Evolutionary conservation across 495 filamentous ascomycete genomes (phyloP), one percentile per base, ranked within the genome.

Genomic region (Penicillium bovifimosum): DNA sequence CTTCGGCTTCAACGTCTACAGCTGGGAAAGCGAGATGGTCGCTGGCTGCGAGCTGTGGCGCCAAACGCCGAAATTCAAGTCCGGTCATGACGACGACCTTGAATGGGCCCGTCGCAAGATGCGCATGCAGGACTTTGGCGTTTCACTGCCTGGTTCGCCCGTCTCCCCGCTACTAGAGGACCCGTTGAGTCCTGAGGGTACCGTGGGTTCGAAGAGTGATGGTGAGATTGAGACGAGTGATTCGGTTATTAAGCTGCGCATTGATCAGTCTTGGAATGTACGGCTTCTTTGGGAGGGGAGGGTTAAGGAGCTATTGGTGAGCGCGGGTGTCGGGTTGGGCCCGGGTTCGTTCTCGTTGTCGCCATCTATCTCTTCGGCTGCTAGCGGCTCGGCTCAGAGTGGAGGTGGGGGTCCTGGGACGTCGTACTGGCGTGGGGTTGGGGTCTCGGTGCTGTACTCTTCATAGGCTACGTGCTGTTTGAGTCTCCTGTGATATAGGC

Each of bases 1-100:
- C 35, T 92, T 97, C 72, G 90, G 93, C 56, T 98, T 97, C 67
- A 98, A 98, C 64, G 90, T 96, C 44, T 96, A 96, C 72, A 95
- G 88, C 61, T 98, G 96, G 73, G 93, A 97, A 72, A 95, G 89
- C 64, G 91, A 95, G 33, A 80, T 96, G 74, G 85, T 86, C 35
- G 76, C 96, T 8, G 93, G 95, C 10, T 87, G 85, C 65, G 95
- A 98, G 67, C 72, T 96, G 27, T 98, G 95, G 92, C 76, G 80
- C 46, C 70, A 70, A 41, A 78, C 68, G 67, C 80, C 67, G 67
- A 56, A 72, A 67, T 38, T 51, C 14, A 53, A 36, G 38, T 65
- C 67, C 36, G 24, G 42, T 36, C 41, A 51, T 27, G 65, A 74
- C 41, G 76, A 79, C 43, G 69, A 59, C 6, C 58, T 76, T 13